Evolutionary conservation across 2,329 filamentous ascomycete genomes (phyloP), one percentile per base, ranked within the genome.

Genomic region (Fusarium illudens): DNA sequence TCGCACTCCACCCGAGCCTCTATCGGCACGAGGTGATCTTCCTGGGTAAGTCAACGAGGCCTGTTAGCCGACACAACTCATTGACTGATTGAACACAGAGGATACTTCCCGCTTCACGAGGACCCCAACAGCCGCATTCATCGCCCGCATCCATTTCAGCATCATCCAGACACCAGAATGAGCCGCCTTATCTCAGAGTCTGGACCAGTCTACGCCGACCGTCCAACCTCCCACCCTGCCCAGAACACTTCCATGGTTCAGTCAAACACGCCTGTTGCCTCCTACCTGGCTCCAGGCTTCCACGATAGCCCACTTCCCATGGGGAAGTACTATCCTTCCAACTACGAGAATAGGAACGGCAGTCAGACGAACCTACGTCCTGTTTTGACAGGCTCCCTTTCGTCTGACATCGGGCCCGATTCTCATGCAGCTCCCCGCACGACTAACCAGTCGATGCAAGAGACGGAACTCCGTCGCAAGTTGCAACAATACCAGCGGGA

Each of bases 241-340:
- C 68, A 62, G 42, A 62, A 30, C 29, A 37, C 62, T 42, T 62
- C 63, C 19, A 68, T 68, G 56, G 52, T 65, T 42, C 71, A 72
- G 10, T 64, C 78, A 29, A 80, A 79, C 67, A 82, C 82, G 7
- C 83, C 84, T 7, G 80, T 86, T 33, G 77, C 84, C 9, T 85
- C 84, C 2, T 87, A 86, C 62, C 78, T 84, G 30, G 84, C 85
- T 7, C 82, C 81, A 25, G 84, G 84, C 3, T 78, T 83, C 34
- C 81, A 84, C 51, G 81, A 82, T 34, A 80, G 76, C 33, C 76
- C 81, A 4, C 76, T 87, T 30, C 85, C 87, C 0, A 80, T 88
- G 77, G 87, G 87, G 22, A 89, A 89, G 76, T 90, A 89, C 70
- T 88, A 89, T 61, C 87, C 87, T 1, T 84, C 86, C 25, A 89